Evolutionary conservation across 495 filamentous ascomycete genomes (phyloP), one percentile per base, ranked within the genome.

Genomic region (Penicillium herquei): DNA sequence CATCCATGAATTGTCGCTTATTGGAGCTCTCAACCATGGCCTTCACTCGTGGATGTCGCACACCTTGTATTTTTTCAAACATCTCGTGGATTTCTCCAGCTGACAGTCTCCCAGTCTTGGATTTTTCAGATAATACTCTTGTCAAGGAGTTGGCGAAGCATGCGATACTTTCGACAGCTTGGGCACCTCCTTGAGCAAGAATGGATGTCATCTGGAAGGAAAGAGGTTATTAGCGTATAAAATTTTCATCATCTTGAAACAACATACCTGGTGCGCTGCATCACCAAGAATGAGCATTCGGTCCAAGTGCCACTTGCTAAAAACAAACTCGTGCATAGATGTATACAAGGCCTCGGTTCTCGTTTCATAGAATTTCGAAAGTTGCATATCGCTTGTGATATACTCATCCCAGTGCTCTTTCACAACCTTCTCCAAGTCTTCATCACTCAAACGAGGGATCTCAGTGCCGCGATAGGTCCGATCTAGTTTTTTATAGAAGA

Each of bases 161-260:
- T 16, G 70, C 70, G 3, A 67, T 68, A 17, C 55, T 62, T 57
- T 77, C 72, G 17, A 77, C 71, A 6, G 71, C 70, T 34, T 59
- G 51, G 34, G 72, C 73, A 12, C 61, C 71, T 11, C 72, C 74
- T 49, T 67, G 66, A 3, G 67, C 74, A 6, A 47, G 51, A 12
- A 57, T 37, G n/a, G 53, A 51, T 49, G 57, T 70, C 26, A 64
- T 56, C 69, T 65, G 49, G 8, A 37, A 10, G 6, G 7, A 7
- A 2, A 37, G 34, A 10, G 9, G n/a, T 12, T 7, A 12, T 37
- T 37, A 37, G 34, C 34, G 1, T 3, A 6, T 7, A 6, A 10
- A 10, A 7, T 2, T 37, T 2, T 6, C 8, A 37, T 37, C 12
- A 13, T 37, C 30, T 41, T 39, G 6, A n/a, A n/a, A n/a, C n/a